Base-by-base conservation (phyloP, 495 filamentous ascomycete species). In the Terfezia boudieri region DNA sequence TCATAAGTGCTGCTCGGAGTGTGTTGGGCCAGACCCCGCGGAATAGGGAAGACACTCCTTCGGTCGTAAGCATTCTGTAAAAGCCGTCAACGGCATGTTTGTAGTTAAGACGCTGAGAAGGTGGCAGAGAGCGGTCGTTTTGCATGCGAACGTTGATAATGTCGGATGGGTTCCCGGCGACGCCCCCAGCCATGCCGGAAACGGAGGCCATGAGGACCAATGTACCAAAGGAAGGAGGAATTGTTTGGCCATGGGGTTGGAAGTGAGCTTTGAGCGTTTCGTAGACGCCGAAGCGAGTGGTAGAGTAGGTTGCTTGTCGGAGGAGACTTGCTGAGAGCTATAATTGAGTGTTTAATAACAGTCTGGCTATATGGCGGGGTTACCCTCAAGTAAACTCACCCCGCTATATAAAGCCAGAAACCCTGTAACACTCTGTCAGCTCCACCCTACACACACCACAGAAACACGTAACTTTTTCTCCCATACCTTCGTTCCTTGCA, bases 111-210 rank as follows among this genome's bases (percentile, higher is more conserved):
- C 85, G 80, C 58, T 90, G 70, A 1, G 71, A 71, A 2, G 70
- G 61, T 0, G 87, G 84, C 5, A 94, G 76, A 0, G 88, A 78
- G 11, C 84, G 80, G 66, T 96, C 90, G 70, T 89, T 81, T 68
- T 98, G 90, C 90, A 98, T 98, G 59, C 90, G 86, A 46, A 98
- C 90, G 69, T 98, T 98, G 55, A 95, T 74, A 10, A 98, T 83
- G 65, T 98, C 90, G 55, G 89, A 89, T 0, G 86, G 84, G 68
- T 96, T 96, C 55, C 90, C 90, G 10, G 84, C 83, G 8, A 94
- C 66, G 23, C 90, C 90, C 55, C 90, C 90, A 5, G 94, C 68
- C 60, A 94, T 82, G 50, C 90, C 90, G 2, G 90, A 92, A 17
- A 75, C 71, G 11, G 76, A 80, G 53, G 88, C 81, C 64, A 96